These are phyloP conservation scores for Fusarium sp. DNA, from an alignment of 2,329 filamentous ascomycete genomes.

Conservation along the genomic window DNA sequence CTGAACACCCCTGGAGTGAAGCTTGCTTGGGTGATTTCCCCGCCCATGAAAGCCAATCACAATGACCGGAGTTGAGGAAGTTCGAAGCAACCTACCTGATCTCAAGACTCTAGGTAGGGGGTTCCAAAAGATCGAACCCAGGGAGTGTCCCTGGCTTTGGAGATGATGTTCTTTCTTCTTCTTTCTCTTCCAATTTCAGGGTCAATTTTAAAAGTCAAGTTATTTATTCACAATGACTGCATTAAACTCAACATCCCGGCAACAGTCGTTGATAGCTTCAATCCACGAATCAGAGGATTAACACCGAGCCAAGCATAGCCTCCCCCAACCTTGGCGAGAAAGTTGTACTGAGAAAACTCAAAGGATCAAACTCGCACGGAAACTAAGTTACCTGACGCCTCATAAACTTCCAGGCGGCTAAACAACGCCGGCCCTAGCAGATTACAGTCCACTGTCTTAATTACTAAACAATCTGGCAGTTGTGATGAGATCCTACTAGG, in stretches of 20 bases:
- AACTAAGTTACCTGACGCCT: conserved; percentile 10
- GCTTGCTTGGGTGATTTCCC: too few species aligned
- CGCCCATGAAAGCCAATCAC: conserved; percentile 8
- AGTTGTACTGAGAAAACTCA: too few species aligned
- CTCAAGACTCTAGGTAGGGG: too few species aligned
- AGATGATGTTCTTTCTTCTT: not conserved
- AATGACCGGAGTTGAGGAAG: conserved; percentile 11
- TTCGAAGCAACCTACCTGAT: not conserved
- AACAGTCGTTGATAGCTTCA: not conserved
- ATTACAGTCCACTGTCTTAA: not conserved
- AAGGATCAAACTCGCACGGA: not conserved
- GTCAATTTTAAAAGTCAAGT: too few species aligned
- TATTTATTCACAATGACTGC: too few species aligned
- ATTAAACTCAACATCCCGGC: not conserved
- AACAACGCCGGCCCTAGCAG: conserved; percentile 15
- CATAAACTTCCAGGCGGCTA: conserved; percentile 26
- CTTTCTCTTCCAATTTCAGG: not conserved
- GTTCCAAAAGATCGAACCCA: too few species aligned
- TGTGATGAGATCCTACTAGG: conserved; percentile 10
- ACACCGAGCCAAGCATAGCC: not conserved
- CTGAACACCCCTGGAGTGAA: too few species aligned
- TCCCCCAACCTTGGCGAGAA: not conserved
- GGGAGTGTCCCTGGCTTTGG: not conserved
- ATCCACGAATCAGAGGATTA: not conserved
- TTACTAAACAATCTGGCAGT: conserved; percentile 18